Percentiles rank a stretch among this genome's conserved stretches.
Evolutionary conservation across 106 monocot genomes (phyloP).

Genomic region (Posidonia australis): DNA sequence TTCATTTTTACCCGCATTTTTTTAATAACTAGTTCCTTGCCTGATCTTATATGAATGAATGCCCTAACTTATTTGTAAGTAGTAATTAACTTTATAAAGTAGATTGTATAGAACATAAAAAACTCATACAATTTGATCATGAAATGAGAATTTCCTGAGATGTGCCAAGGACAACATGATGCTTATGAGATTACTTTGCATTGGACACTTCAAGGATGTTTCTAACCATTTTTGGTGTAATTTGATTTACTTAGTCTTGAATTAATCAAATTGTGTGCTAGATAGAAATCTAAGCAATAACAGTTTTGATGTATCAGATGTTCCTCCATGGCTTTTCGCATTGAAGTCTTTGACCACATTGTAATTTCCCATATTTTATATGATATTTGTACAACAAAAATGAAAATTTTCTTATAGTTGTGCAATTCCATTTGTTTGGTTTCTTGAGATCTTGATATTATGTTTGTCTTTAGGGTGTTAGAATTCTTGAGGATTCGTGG

Average conservation of each 20-base stretch:
- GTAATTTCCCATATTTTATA: slow-evolving; percentile 21
- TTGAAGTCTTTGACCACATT: slow-evolving; percentile 66
- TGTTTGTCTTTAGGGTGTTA: slow-evolving; percentile 32
- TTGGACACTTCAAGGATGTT: background rate
- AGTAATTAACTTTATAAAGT: too few relatives aligned
- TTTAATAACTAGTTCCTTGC: slow-evolving; percentile 48
- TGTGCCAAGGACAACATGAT: too few relatives aligned
- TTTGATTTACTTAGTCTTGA: background rate
- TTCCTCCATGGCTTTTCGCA: slow-evolving; percentile 53
- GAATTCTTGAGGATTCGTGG: slow-evolving; percentile 36
- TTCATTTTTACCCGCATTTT: slow-evolving; percentile 33
- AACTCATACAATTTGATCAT: too few relatives aligned
- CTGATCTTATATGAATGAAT: slow-evolving; percentile 55
- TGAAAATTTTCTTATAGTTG: background rate
- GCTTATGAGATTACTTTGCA: background rate
- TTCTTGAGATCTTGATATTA: background rate
- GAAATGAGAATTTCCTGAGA: too few relatives aligned
- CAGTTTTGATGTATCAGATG: slow-evolving; percentile 45
- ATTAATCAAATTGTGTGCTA: background rate
- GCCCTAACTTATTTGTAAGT: slow-evolving; percentile 43
- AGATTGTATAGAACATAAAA: too few relatives aligned
- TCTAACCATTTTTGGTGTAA: too few relatives aligned
- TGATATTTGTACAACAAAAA: background rate
- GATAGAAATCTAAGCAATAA: slow-evolving; percentile 86
- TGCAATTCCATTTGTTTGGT: too few relatives aligned